Evolutionary conservation across 1,139 yeast genomes (phyloP), one percentile per base, ranked within the genome.

Genomic region (Yamadazyma songkhlaensis): DNA sequence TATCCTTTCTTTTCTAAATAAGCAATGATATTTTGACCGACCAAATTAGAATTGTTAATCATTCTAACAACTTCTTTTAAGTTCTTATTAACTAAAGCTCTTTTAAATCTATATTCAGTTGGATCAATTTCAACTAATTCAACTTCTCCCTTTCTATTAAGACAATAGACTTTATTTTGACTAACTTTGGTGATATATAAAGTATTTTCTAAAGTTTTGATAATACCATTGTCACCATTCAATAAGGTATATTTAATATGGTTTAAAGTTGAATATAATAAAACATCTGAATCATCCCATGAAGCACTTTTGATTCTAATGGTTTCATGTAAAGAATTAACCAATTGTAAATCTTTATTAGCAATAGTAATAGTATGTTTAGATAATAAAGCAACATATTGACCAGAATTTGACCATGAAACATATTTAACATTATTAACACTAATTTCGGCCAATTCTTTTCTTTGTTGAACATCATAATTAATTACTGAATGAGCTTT

Each of bases 271-370:
- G 97, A 84, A 63, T 90, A 94, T 50, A 94, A 74, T 59, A 94
- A 74, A 28, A 94, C 95, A 34, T 94, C 94, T 34, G 87, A 73
- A 52, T 89, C 97, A 60, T 92, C 98, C 97, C 97, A 94, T 9
- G 96, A 89, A 34, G 97, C 97, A 67, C 95, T 84, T 71, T 94
- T 94, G 55, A 94, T 88, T 62, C 98, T 77, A 50, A 94, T 92
- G 4, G 98, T 92, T 67, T 94, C 99, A 59, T 90, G 97, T 78
- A 90, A 76, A 4, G 95, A 82, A 37, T 92, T 83, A 31, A 89
- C 73, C 46, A 82, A 67, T 57, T 88, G 89, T 53, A 92, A 74
- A 48, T 81, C 82, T 59, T 79, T 84, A 53, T 80, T 84, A 24
- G 88, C 95, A 53, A 92, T 81, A 8, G 96, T 85, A 50, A 94